Percentiles rank a stretch among this genome's conserved stretches.
Evolutionary conservation across 352 stramenopile species (phyloP).

Genomic region (Pythium rishiriense): DNA sequence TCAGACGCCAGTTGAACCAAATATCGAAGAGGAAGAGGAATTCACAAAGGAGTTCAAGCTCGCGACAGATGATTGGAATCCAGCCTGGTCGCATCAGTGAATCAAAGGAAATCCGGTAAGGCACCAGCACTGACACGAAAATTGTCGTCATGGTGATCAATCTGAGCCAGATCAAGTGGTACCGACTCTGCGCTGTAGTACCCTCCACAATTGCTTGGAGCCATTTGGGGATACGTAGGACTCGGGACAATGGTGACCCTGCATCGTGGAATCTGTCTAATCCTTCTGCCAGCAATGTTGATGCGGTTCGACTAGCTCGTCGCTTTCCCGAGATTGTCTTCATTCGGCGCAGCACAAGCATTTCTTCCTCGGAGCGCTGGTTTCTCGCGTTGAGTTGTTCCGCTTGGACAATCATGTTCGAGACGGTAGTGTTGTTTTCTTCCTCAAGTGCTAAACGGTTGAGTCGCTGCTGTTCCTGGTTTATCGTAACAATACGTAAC

Average conservation of each 20-base stretch:
- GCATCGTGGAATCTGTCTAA: conserved; percentile 8
- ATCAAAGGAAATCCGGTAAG: conserved; percentile 60
- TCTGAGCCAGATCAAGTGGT: conserved; percentile 55
- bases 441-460: conserved; percentile 38
- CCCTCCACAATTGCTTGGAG: conserved; percentile 27
- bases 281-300: background rate
- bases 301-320: conserved; percentile 20
- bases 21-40: conserved; percentile 58
- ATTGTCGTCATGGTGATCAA: conserved; percentile 38
- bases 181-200: conserved; percentile 41
- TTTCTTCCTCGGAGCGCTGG: conserved; percentile 40
- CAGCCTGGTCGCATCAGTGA: conserved; percentile 28
- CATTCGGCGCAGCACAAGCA: conserved; percentile 37
- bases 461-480: conserved; percentile 54
- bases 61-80: conserved; percentile 29
- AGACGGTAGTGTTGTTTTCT: conserved; percentile 35
- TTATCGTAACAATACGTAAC: conserved; percentile 55
- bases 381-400: conserved; percentile 37
- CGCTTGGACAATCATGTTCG: conserved; percentile 31
- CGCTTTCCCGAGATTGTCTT: conserved; percentile 19
- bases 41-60: conserved; percentile 50
- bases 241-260: background rate
- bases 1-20: conserved; percentile 54
- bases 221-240: background rate
- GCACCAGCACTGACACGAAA: conserved; percentile 47